Base-by-base conservation (phyloP, 73 alveolate species). In the Paramecium pentaurelia region DNA sequence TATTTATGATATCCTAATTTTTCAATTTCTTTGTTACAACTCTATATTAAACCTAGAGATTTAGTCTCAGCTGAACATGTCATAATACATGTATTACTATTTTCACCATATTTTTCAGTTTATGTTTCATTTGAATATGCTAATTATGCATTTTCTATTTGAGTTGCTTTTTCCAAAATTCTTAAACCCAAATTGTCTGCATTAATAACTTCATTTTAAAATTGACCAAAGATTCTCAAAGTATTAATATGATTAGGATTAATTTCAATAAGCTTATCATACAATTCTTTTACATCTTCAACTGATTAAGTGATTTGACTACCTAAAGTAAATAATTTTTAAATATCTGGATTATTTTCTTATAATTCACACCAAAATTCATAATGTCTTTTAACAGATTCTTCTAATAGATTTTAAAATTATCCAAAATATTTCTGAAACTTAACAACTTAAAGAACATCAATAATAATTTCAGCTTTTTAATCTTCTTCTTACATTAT, bases 261-360 rank as follows among this genome's bases (percentile, higher is more conserved):
- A 36, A 87, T 87, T 4, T 59, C 88, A 42, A 59, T 87, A 28
- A 87, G 38, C 32, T 38, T 87, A 25, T 87, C 70, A 87, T 64
- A 87, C 16, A 42, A 34, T 2, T 12, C 93, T 18, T 60, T 87
- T 40, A 87, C 93, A 42, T 60, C 84, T 37, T 87, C 93, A 10
- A 87, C 93, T 16, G 88, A 54, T 34, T 73, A 68, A 7, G 93
- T 87, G 22, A 87, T 87, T 27, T 38, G 18, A 25, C 86, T 30
- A 8, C 93, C 93, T 77, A 87, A 64, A 20, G 22, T 60, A 64
- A 60, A 73, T 64, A 87, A 28, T 32, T 87, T 87, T 37, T 87
- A 37, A n/a, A 87, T 87, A 27, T 87, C 93, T 36, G 93, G 93
- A 44, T 87, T 87, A 49, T 87, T 59, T 87, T 87, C 93, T 25